These are phyloP conservation scores for Violaceomyces palustris DNA, from an alignment of 1,284 basidiomycete genomes.

Conservation along the genomic window DNA sequence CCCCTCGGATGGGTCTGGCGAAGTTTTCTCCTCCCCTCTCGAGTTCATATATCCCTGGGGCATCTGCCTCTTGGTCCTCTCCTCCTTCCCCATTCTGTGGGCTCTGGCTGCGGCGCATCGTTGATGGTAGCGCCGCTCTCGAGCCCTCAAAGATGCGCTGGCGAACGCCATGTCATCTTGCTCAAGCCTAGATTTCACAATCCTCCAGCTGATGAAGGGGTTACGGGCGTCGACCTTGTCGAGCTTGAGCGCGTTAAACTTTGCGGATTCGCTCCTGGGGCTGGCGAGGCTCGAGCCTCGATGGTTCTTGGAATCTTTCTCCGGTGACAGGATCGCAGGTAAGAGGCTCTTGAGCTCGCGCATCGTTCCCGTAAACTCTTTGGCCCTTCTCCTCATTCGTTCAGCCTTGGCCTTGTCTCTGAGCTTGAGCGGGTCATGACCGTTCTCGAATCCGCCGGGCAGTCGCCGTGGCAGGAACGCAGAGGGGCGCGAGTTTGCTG, in stretches of 20 bases:
- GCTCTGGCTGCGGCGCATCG: neutral
- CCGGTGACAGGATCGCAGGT: constrained; percentile 35
- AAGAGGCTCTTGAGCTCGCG: constrained; percentile 39
- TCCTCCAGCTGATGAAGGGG: constrained; percentile 44
- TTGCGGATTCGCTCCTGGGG: constrained; percentile 12
- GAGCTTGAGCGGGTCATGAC: constrained; percentile 9
- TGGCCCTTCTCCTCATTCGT: constrained; percentile 16
- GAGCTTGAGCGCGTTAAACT: constrained; percentile 27
- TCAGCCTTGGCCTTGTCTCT: constrained; percentile 3
- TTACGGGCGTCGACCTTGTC: constrained; percentile 40
- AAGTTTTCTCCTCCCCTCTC: no score
- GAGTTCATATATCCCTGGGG: neutral
- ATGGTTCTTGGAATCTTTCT: constrained; percentile 10
- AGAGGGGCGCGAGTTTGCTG: constrained; percentile 12
- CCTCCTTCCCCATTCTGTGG: constrained; percentile 1
- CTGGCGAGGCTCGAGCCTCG: constrained; percentile 5
- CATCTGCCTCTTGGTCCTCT: neutral
- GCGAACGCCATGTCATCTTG: constrained; percentile 41
- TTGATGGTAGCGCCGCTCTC: constrained; percentile 33
- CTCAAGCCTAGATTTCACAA: constrained; percentile 36
- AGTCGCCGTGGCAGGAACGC: constrained; percentile 28
- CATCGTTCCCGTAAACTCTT: constrained; percentile 38
- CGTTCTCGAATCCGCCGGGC: constrained; percentile 24
- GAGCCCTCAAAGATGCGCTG: constrained; percentile 23
- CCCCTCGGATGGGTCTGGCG: no score